A percentile compares a stretch with the other conserved stretches of the same genome.
Evolutionary conservation across 345 rosid genomes (phyloP).

Genomic region (Brassica napus): Da-Ae NC_063436.1:5720501-5721000

Average conservation of each 20-base stretch:
- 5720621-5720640: conserved; percentile 12
- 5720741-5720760: conserved; percentile 38
- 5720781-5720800: conserved; percentile 30
- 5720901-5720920: conserved; percentile 18
- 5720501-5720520: background rate
- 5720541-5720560: conserved; percentile 14
- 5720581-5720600: conserved; percentile 22
- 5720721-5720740: conserved; percentile 38
- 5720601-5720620: conserved; percentile 27
- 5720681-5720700: conserved; percentile 32
- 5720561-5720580: conserved; percentile 25
- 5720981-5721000: conserved; percentile 37
- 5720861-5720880: conserved; percentile 29
- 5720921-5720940: conserved; percentile 28
- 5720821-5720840: conserved; percentile 32
- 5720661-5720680: conserved; percentile 33
- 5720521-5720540: background rate
- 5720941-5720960: conserved; percentile 39
- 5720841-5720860: conserved; percentile 26
- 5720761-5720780: conserved; percentile 30
- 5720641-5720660: conserved; percentile 33
- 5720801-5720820: conserved; percentile 38
- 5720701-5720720: conserved; percentile 26
- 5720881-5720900: conserved; percentile 35
- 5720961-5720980: conserved; percentile 28